Base-by-base conservation (phyloP, 2,329 filamentous ascomycete genomes). In the Raffaelea arxii region DNA sequence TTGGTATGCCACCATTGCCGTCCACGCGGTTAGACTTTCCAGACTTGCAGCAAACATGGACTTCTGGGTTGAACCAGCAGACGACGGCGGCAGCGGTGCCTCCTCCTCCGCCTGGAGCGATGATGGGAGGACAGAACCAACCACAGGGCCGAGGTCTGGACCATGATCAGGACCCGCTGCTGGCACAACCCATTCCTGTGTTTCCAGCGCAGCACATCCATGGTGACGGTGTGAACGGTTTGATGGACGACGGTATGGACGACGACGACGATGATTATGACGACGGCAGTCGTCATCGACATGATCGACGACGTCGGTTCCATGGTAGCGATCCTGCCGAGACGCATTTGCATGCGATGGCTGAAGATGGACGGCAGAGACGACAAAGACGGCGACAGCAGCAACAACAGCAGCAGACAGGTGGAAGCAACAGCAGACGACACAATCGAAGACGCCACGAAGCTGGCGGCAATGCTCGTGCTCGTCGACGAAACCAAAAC, bases 261-360 rank as follows among this genome's bases (percentile, higher is more conserved):
- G 32, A 36, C 32, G 6, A 36, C 7, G 32, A 36, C 14, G 32
- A 36, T 6, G 32, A 36, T 18, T 12, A 9, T 5, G 19, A 41
- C 24, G 18, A 27, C 24, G 24, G 24, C 40, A 36, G 25, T 19
- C 16, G 41, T 5, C 25, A 25, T 7, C 22, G 46, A 23, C 35
- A 42, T 41, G 24, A 46, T 25, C 38, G 47, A 3, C 44, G 49
- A 10, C 48, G 59, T 27, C 56, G 54, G 22, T 66, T 68, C 49
- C 56, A 63, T 18, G 65, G 66, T 12, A 61, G 68, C 4, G 71
- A 75, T 53, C 70, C 71, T 16, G 73, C 71, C 22, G 71, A 73
- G 48, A 58, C 67, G 50, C 67, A 70, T 47, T 57, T 77, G 3
- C 68, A 68, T 27, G 61, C 68, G 22, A 57, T 71, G 46, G 67